Percentiles rank a stretch among this genome's conserved stretches.
Conservation (phyloP, 345 rosid genomes). For the Physaria fendleri region DNA sequence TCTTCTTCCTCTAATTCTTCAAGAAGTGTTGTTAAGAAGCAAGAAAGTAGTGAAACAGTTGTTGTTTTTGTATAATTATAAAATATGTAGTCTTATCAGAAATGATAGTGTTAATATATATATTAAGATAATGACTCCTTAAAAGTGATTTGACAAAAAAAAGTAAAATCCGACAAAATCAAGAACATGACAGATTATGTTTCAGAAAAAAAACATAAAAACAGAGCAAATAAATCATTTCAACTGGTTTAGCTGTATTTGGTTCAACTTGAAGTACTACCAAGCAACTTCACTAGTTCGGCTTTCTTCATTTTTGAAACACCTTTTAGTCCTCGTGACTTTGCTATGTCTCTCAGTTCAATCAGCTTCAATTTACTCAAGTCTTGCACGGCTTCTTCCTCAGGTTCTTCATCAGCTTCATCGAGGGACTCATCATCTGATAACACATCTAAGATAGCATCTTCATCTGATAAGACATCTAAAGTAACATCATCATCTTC, state of each 20-base stretch:
- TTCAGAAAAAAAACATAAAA: too few species aligned
- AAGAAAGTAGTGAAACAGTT: constrained; percentile 26
- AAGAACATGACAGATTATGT: not conserved
- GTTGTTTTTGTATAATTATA: too few species aligned
- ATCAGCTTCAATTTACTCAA: constrained; percentile 55
- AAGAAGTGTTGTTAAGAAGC: too few species aligned
- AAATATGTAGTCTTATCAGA: too few species aligned
- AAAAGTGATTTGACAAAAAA: not conserved
- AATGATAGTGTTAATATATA: too few species aligned
- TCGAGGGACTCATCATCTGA: constrained; percentile 28
- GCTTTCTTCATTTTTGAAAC: constrained; percentile 81
- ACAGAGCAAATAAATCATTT: constrained; percentile 1
- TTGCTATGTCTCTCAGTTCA: constrained; percentile 71
- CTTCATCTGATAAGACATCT: constrained; percentile 32
- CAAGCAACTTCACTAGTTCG: constrained; percentile 52
- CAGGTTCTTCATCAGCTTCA: constrained; percentile 28
- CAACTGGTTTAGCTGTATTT: not conserved
- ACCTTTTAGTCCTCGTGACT: constrained; percentile 73
- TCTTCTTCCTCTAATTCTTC: too few species aligned
- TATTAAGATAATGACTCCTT: not conserved
- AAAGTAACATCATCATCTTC: constrained; percentile 19
- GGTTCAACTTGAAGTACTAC: constrained; percentile 15
- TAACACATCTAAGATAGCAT: too few species aligned
- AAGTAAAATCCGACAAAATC: not conserved
- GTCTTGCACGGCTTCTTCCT: constrained; percentile 34